Evolutionary conservation across 805 yeast species (phyloP), one percentile per base, ranked within the genome.

Genomic region (Candida gorgasii): DNA sequence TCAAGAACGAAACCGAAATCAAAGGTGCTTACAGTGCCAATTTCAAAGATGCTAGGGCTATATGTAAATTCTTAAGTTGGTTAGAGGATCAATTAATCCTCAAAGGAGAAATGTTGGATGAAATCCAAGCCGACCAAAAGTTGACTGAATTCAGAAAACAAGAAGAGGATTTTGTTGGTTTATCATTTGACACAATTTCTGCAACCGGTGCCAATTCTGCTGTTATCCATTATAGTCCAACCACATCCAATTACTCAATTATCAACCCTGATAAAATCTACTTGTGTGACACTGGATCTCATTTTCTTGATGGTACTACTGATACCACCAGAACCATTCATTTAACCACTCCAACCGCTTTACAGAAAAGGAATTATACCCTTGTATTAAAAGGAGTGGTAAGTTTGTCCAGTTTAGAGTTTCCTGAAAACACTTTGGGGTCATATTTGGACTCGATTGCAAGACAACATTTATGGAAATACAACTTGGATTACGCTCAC

Each of bases 261-360:
- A 78, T 80, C 33, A 75, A 79, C 49, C 83, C 84, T 7, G 62
- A 75, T 15, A 77, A 83, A 44, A 76, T 89, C 1, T 89, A 84
- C 52, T 69, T 93, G 48, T 71, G 87, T 46, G 99, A 93, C 61
- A 80, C 96, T 2, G 99, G 99, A 3, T 87, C 93, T 0, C 99
- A 93, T 55, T 92, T 79, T 57, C 61, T 84, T 16, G 96, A 90
- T 56, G 99, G 99, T 8, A 93, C 85, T 5, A 80, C 86, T 1
- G 86, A 80, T 58, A 77, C 78, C 4, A 80, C 86, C 6, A 67
- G 86, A 58, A 80, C 86, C 1, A 50, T 78, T 12, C 84, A 80
- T 58, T 76, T 78, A 50, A 68, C 69, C 6, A 52, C 49, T 3
- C 84, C 85, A 22, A 55, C 68, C 0, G 47, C 55, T 3, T 78